Evolutionary conservation across 768 basidiomycete genomes (phyloP), one percentile per base, ranked within the genome.

Genomic region (Boletus rubescentipes): DNA sequence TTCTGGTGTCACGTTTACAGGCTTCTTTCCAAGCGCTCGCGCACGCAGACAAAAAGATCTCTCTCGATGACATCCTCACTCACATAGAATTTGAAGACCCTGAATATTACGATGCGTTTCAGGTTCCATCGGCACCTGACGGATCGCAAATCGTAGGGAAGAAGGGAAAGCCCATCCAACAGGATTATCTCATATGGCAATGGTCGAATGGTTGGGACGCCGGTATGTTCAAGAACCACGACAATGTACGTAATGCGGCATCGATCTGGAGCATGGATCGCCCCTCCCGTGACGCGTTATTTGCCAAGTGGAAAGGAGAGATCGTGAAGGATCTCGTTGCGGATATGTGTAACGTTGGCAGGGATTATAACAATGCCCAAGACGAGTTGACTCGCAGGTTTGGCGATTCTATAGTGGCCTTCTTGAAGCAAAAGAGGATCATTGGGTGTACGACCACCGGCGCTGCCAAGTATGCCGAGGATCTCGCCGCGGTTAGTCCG

Each of bases 391-490:
- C 63, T 1, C 71, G 69, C 41, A 74, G 67, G 53, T 79, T 69
- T 46, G 58, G 60, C 5, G 73, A 75, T 49, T 71, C 66, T 6
- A 72, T 70, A 1, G 64, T 66, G 2, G 63, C 61, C 1, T 60
- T 78, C 4, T 60, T 87, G 26, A 65, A 65, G 42, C 63, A 48
- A 23, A 86, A 84, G 67, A 70, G 81, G 12, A 80, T 88, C 49
- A 83, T 89, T 6, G 86, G 79, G 0, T 87, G 86, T 52, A 89
- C 87, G 0, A 88, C 86, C 0, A 87, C 86, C 0, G 85, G 76
- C 2, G 86, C 86, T 0, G 86, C 87, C 0, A 88, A 82, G 63
- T 86, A 84, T 57, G 67, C 70, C 0, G 67, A 72, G 4, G 71
- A 72, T 32, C 77, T 89, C 21, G 76, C 73, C 5, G 74, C 71